Percentiles rank a stretch among this genome's conserved stretches.
These are phyloP conservation scores for Microascus cirrosus DNA, from an alignment of 2,329 filamentous ascomycete genomes.

Conservation along the genomic window DNA sequence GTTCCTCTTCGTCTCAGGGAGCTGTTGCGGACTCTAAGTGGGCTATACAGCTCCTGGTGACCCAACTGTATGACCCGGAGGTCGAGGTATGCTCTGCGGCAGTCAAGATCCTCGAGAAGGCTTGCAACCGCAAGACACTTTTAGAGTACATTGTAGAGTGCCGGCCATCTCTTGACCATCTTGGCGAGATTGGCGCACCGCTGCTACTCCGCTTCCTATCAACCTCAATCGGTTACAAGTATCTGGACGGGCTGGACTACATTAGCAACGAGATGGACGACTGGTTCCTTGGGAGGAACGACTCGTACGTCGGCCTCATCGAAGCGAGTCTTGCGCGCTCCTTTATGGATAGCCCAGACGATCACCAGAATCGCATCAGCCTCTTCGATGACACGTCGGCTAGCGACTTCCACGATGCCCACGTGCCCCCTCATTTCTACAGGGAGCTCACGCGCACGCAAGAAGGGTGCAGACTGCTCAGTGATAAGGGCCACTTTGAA, in stretches of 20 bases:
- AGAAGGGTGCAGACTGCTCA: constrained; percentile 81
- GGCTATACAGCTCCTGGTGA: constrained; percentile 96
- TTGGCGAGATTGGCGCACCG: constrained; percentile 93
- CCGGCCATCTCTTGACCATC: constrained; percentile 82
- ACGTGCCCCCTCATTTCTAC: constrained; percentile 96
- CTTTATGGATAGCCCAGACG: constrained; percentile 56
- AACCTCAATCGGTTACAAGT: constrained; percentile 94
- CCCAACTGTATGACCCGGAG: constrained; percentile 93
- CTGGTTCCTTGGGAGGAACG: constrained; percentile 95
- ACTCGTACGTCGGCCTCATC: constrained; percentile 87
- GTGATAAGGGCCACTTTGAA: constrained; percentile 90
- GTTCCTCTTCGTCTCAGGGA: constrained; percentile 20
- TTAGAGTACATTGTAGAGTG: constrained; percentile 97
- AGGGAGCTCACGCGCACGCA: constrained; percentile 84
- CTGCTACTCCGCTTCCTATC: constrained; percentile 85
- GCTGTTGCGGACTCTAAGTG: constrained; percentile 67
- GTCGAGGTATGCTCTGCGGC: constrained; percentile 93
- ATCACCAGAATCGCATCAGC: constrained; percentile 44
- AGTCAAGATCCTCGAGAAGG: constrained; percentile 94
- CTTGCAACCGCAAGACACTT: constrained; percentile 83
- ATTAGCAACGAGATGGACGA: constrained; percentile 99
- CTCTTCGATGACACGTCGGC: constrained; percentile 47
- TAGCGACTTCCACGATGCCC: constrained; percentile 39
- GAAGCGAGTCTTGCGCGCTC: constrained; percentile 90
- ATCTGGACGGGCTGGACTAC: constrained; percentile 91